Percentiles rank a stretch among this genome's conserved stretches.
phyloP scores from a whole-genome alignment of 495 filamentous ascomycete genomes.

The Penicillium verhagenii region DNA sequence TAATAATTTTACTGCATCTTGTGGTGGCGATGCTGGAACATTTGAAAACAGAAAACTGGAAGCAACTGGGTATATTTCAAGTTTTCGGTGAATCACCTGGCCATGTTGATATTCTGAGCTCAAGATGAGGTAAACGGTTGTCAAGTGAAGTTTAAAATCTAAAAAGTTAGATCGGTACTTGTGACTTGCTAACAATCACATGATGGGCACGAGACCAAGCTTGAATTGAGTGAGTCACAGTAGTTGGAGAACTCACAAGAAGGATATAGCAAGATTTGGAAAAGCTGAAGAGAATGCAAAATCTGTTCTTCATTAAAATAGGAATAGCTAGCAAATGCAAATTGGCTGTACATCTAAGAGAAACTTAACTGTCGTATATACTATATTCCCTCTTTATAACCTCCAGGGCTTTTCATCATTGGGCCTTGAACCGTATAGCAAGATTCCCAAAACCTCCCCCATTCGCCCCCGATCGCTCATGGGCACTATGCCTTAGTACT shows the following conservation, averaged over 20 bases:
- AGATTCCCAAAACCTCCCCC: background rate
- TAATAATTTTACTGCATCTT: background rate
- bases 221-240: too few species aligned
- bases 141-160: background rate
- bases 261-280: background rate
- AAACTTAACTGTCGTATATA: background rate
- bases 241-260: too few species aligned
- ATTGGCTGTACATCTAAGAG: background rate
- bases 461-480: background rate
- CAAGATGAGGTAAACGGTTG: background rate
- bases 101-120: background rate
- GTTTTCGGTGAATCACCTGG: background rate
- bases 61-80: background rate
- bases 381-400: background rate
- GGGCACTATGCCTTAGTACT: constrained; percentile 4
- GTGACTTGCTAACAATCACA: background rate
- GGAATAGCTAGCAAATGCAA: background rate
- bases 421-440: constrained; percentile 6
- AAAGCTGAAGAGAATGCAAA: background rate
- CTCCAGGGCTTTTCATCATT: background rate
- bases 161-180: background rate
- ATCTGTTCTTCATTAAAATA: constrained; percentile 1
- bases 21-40: background rate
- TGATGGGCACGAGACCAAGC: background rate
- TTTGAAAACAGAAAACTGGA: background rate